Percentiles rank a stretch among this genome's conserved stretches.
Evolutionary conservation across 148 eudicot species (phyloP).

Genomic region (Rhododendron mucronatum): DNA sequence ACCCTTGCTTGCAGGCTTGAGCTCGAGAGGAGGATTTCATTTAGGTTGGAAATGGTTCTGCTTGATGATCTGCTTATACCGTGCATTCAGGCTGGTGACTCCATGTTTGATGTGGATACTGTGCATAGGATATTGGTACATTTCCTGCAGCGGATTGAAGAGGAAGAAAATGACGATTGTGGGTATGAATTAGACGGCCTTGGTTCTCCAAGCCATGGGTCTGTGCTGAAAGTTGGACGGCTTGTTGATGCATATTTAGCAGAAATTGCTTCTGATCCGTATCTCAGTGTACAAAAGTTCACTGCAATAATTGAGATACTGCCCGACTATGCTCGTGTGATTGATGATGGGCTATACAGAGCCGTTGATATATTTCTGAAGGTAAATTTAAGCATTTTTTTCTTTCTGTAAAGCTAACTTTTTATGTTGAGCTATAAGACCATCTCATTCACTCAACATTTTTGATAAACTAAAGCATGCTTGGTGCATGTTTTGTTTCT

Average conservation of each 20-base stretch:
- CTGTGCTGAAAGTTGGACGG: conserved; percentile 53
- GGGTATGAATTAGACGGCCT: conserved; percentile 57
- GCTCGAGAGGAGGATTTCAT: conserved; percentile 57
- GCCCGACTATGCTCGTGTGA: conserved; percentile 72
- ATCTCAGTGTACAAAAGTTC: conserved; percentile 47
- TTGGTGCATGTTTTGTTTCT: background rate
- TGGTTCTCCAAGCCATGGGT: conserved; percentile 55
- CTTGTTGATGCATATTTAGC: conserved; percentile 64
- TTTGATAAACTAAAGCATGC: background rate
- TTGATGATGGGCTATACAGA: conserved; percentile 75
- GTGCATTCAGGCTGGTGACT: conserved; percentile 47
- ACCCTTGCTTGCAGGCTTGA: conserved; percentile 44
- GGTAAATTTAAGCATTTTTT: conserved; percentile 26
- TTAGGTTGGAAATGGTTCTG: conserved; percentile 45
- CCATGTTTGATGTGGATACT: conserved; percentile 57
- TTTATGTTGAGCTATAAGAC: background rate
- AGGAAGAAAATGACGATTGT: conserved; percentile 48
- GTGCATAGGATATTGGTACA: conserved; percentile 54
- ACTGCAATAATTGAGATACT: conserved; percentile 46
- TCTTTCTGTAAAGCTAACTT: background rate
- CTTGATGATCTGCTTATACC: conserved; percentile 73
- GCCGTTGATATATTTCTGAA: conserved; percentile 65
- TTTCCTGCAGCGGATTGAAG: conserved; percentile 56
- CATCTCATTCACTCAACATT: background rate
- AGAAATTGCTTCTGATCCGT: conserved; percentile 67